Percentiles rank a stretch among this genome's conserved stretches.
phyloP scores from a whole-genome alignment of 192 early-diverging fungal genomes.

The Mortierella hygrophila region DNA sequence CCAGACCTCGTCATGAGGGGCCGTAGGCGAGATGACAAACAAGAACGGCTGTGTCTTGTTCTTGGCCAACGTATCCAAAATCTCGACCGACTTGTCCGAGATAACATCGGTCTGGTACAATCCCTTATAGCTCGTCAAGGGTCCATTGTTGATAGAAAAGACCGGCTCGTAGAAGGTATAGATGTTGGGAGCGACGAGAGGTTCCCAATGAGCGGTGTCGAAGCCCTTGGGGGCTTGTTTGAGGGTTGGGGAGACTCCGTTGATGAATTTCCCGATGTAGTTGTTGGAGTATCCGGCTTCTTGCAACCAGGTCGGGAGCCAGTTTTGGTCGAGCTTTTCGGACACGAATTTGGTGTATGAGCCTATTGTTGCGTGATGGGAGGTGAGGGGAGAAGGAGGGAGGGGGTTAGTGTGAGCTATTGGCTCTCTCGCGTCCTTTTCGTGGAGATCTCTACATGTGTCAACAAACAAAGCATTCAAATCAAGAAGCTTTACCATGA shows the following conservation, averaged over 20 bases:
- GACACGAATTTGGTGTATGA: constrained; percentile 53
- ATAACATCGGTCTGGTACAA: constrained; percentile 70
- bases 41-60: constrained; percentile 59
- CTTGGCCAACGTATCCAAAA: constrained; percentile 57
- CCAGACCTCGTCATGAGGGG: constrained; percentile 70
- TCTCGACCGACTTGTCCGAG: constrained; percentile 61
- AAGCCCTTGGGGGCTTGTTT: constrained; percentile 59
- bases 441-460: neutral
- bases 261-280: constrained; percentile 79
- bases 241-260: constrained; percentile 56
- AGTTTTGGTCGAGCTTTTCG: constrained; percentile 42
- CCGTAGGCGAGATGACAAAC: constrained; percentile 69
- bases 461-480: neutral
- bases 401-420: neutral
- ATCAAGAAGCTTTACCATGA: constrained; percentile 29
- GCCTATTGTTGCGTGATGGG: constrained; percentile 4
- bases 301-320: constrained; percentile 50
- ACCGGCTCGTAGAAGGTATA: constrained; percentile 69
- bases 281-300: constrained; percentile 70
- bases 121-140: constrained; percentile 60
- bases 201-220: constrained; percentile 53
- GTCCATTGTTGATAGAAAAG: constrained; percentile 70
- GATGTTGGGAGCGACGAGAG: constrained; percentile 67
- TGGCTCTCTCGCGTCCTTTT: neutral
- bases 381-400: neutral